Evolutionary conservation across 768 basidiomycete species (phyloP), one percentile per base, ranked within the genome.

Genomic region (Boletus coccyginus): DNA sequence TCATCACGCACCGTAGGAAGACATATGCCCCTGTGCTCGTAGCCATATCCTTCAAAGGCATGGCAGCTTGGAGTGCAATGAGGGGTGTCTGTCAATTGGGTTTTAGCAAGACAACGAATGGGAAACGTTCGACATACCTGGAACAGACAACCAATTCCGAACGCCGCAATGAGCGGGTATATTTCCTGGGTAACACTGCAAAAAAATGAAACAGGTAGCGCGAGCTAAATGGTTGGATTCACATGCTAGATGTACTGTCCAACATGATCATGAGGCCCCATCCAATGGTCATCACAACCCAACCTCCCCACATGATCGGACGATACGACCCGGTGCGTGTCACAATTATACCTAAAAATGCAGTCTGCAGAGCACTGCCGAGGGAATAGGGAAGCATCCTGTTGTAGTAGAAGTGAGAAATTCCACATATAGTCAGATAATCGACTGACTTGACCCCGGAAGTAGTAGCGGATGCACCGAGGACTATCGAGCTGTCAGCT

Each of bases 21-120:
- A 67, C 56, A 38, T 73, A 66, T 17, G 76, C 68, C 1, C 71
- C 70, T 3, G 79, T 78, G 32, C 66, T 71, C 1, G 75, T 76
- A 6, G 77, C 76, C 74, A 77, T 78, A 55, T 77, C 76, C 21
- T 67, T 69, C 13, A 73, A n/a, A 24, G 78, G 79, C 78, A 80
- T 80, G 17, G 77, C 70, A 19, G 75, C 73, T 50, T 80, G 78
- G 10, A 79, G 44, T 24, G 62, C 73, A 41, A 76, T 66, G 17
- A 75, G 62, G 6, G 74, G 75, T 7, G 50, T 43, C 67, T 69
- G 38, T 29, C 14, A 10, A 43, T n/a, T 31, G 7, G 12, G 16
- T 44, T 16, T 61, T 19, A 46, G 51, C 19, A 33, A 24, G n/a
- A 24, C 5, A 6, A 39, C 9, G 6, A 14, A 39, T 42, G n/a